Conservation (phyloP, 805 yeast species). For the Candida jianshihensis region DNA sequence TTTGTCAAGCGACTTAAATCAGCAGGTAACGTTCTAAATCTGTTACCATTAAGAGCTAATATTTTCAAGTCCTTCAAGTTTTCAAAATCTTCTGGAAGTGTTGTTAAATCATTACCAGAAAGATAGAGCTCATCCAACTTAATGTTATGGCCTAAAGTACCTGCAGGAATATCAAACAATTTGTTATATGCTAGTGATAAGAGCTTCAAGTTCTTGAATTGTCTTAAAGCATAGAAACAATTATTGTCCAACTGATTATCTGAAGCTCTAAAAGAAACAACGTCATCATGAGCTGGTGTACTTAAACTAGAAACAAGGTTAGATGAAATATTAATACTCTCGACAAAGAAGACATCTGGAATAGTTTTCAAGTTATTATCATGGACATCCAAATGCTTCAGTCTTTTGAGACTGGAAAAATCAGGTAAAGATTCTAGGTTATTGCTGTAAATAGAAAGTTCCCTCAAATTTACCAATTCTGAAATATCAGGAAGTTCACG, state of each 20-base stretch:
- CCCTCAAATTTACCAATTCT: conserved; percentile 47
- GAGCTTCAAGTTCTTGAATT: conserved; percentile 47
- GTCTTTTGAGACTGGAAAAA: conserved; percentile 50
- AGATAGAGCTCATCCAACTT: conserved; percentile 59
- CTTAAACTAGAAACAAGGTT: conserved; percentile 37
- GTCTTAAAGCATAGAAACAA: conserved; percentile 59
- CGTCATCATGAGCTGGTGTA: conserved; percentile 35
- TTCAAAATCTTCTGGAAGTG: conserved; percentile 80
- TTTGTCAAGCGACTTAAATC: conserved; percentile 66
- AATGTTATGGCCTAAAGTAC: conserved; percentile 53
- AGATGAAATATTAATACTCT: conserved; percentile 63
- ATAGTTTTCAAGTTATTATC: conserved; percentile 71
- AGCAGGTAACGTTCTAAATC: conserved; percentile 79
- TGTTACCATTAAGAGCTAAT: conserved; percentile 74
- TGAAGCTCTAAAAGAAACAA: conserved; percentile 57
- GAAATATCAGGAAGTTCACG: conserved; percentile 72
- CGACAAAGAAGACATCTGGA: conserved; percentile 37
- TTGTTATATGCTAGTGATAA: conserved; percentile 83
- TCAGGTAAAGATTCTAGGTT: conserved; percentile 66
- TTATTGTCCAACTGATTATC: conserved; percentile 83
- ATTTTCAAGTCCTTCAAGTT: conserved; percentile 48
- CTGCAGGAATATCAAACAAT: conserved; percentile 70
- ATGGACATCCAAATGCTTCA: conserved; percentile 72
- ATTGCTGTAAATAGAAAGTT: conserved; percentile 67
- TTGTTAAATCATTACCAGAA: conserved; percentile 75